These are phyloP conservation scores for Peronospora destructor DNA, from an alignment of 352 stramenopile genomes.

Conservation along the genomic window DNA sequence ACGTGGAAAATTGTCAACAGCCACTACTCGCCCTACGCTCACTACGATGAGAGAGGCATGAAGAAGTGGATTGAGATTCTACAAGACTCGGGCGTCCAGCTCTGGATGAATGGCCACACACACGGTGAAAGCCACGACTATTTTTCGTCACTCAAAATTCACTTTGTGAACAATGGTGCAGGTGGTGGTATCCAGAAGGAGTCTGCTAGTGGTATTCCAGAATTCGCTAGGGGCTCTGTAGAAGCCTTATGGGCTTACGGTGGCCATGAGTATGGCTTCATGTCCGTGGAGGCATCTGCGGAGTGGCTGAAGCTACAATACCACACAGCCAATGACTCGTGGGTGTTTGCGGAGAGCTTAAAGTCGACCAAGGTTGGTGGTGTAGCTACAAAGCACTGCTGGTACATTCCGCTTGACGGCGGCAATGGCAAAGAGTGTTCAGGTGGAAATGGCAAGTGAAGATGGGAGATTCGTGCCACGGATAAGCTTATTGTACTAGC, in stretches of 20 bases:
- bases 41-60: slow-evolving; percentile 53
- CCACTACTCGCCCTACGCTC: slow-evolving; percentile 73
- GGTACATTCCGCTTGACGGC: slow-evolving; percentile 51
- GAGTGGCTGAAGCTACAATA: slow-evolving; percentile 70
- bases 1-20: slow-evolving; percentile 85
- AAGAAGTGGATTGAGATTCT: slow-evolving; percentile 59
- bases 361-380: slow-evolving; percentile 41
- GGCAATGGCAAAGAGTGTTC: slow-evolving; percentile 31
- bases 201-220: slow-evolving; percentile 60
- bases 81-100: slow-evolving; percentile 41
- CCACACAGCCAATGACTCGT: slow-evolving; percentile 57
- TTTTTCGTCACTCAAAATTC: slow-evolving; percentile 33
- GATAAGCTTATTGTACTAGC: not conserved
- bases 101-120: slow-evolving; percentile 71
- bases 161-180: slow-evolving; percentile 76
- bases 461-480: not conserved
- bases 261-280: slow-evolving; percentile 68
- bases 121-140: slow-evolving; percentile 78
- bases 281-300: slow-evolving; percentile 48
- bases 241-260: slow-evolving; percentile 55
- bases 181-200: slow-evolving; percentile 77
- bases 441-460: slow-evolving; percentile 3
- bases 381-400: slow-evolving; percentile 67
- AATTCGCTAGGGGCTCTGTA: slow-evolving; percentile 37
- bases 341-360: slow-evolving; percentile 51